Percentiles rank a stretch among this genome's conserved stretches.
Evolutionary conservation across 2,329 filamentous ascomycete species (phyloP).

Genomic region (Harringtonia lauricola): DNA sequence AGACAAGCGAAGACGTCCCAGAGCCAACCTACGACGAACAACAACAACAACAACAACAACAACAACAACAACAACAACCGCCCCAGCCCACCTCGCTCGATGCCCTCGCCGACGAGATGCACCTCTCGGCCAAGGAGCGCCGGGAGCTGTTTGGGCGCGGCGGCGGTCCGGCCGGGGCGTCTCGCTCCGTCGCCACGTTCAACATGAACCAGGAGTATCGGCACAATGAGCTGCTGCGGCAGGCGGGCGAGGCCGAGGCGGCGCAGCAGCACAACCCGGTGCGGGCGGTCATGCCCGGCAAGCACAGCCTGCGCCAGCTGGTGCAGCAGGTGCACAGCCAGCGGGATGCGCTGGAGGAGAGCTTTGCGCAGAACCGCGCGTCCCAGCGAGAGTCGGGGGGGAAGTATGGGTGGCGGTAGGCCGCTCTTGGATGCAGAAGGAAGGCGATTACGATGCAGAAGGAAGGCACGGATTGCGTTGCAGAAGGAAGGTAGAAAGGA

Average conservation of each 20-base stretch:
- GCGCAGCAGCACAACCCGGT: slow-evolving; percentile 72
- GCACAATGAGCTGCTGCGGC: slow-evolving; percentile 68
- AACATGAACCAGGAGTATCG: slow-evolving; percentile 82
- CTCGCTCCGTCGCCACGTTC: slow-evolving; percentile 68
- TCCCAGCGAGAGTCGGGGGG: slow-evolving; percentile 74
- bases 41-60: not conserved
- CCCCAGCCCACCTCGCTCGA: slow-evolving; percentile 44
- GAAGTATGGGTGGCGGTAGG: slow-evolving; percentile 64
- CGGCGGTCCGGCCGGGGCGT: slow-evolving; percentile 24
- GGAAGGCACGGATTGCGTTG: no score
- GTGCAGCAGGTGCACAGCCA: slow-evolving; percentile 75
- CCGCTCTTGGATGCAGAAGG: no score
- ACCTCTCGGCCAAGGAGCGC: slow-evolving; percentile 64
- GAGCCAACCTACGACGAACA: slow-evolving; percentile 12
- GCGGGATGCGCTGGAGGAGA: slow-evolving; percentile 81
- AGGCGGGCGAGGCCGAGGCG: slow-evolving; percentile 57
- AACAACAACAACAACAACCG: slow-evolving; percentile 6
- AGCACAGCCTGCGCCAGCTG: slow-evolving; percentile 81
- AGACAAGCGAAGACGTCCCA: slow-evolving; percentile 14
- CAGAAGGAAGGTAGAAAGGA: no score
- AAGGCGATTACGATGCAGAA: not conserved
- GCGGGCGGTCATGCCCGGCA: slow-evolving; percentile 71
- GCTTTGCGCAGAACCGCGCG: slow-evolving; percentile 64
- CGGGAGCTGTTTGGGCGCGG: slow-evolving; percentile 77
- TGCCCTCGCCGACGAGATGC: slow-evolving; percentile 63